A percentile compares a stretch with the other conserved stretches of the same genome.
Evolutionary conservation across 768 basidiomycete genomes (phyloP).

Genomic region (Strobilomyces confusus): DNA sequence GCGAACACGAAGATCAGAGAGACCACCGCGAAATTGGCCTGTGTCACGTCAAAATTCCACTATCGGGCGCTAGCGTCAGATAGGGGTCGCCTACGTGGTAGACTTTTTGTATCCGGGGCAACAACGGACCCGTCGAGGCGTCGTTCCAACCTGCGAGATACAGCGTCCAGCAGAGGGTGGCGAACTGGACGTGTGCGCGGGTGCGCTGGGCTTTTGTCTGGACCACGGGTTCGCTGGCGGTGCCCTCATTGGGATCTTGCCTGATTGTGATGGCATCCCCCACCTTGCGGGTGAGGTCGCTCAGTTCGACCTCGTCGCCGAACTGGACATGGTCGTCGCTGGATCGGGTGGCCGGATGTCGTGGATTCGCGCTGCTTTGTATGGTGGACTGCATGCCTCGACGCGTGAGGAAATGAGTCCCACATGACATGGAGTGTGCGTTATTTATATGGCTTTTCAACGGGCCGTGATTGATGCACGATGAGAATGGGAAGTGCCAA

Average conservation of each 20-base stretch:
- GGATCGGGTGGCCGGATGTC: constrained; percentile 5
- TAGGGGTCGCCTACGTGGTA: constrained; percentile 29
- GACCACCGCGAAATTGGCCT: constrained; percentile 39
- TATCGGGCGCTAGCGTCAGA: too few relatives aligned
- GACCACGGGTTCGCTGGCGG: neutral
- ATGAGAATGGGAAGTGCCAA: too few relatives aligned
- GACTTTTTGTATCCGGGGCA: constrained; percentile 18
- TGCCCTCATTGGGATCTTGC: neutral
- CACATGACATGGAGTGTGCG: too few relatives aligned
- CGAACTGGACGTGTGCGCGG: constrained; percentile 14
- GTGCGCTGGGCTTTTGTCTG: constrained; percentile 20
- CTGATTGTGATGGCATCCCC: too few relatives aligned
- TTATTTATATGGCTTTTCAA: too few relatives aligned
- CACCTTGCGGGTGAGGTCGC: too few relatives aligned
- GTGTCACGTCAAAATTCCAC: neutral
- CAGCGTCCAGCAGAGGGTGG: constrained; percentile 17
- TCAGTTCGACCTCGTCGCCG: neutral
- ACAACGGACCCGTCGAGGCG: constrained; percentile 4
- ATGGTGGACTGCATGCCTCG: neutral
- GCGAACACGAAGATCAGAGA: constrained; percentile 42
- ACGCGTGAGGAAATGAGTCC: too few relatives aligned
- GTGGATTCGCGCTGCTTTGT: constrained; percentile 3
- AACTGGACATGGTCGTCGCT: neutral
- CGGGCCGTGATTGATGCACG: too few relatives aligned
- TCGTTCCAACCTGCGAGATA: constrained; percentile 28